These are phyloP conservation scores for Hevea brasiliensis DNA, from an alignment of 345 rosid genomes.

Conservation along the genomic window DNA sequence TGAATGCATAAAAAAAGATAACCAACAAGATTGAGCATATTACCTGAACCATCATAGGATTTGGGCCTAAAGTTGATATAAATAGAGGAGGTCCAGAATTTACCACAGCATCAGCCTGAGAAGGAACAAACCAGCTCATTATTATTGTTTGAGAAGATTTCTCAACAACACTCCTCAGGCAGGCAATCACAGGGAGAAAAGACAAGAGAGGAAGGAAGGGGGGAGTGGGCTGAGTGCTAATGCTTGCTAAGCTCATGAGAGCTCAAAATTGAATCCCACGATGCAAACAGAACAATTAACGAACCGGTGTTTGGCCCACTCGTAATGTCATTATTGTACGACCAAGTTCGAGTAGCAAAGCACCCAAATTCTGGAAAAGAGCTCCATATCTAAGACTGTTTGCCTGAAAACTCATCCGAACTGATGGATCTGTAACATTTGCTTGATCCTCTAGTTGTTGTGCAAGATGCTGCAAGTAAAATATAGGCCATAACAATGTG, in stretches of 20 bases:
- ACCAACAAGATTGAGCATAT: neutral
- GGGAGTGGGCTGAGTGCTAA: neutral
- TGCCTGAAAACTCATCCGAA: neutral
- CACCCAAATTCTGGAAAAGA: neutral
- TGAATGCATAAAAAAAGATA: neutral
- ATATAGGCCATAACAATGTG: neutral
- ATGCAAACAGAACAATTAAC: neutral
- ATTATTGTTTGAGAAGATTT: too few relatives aligned
- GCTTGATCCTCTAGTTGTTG: neutral
- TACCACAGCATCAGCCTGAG: neutral
- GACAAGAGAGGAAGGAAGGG: too few relatives aligned
- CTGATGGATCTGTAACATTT: neutral
- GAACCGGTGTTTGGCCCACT: neutral
- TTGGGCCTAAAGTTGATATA: neutral
- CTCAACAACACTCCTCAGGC: neutral
- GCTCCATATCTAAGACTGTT: neutral
- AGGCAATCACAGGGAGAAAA: neutral
- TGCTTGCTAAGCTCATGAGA: neutral
- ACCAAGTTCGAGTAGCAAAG: neutral
- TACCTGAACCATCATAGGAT: neutral
- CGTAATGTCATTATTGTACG: neutral
- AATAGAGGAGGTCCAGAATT: neutral
- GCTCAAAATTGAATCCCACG: neutral
- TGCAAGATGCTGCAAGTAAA: neutral
- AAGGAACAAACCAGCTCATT: neutral